Conservation (phyloP, 2,329 filamentous ascomycete genomes). For the Aspergillus clavatus region DNA sequence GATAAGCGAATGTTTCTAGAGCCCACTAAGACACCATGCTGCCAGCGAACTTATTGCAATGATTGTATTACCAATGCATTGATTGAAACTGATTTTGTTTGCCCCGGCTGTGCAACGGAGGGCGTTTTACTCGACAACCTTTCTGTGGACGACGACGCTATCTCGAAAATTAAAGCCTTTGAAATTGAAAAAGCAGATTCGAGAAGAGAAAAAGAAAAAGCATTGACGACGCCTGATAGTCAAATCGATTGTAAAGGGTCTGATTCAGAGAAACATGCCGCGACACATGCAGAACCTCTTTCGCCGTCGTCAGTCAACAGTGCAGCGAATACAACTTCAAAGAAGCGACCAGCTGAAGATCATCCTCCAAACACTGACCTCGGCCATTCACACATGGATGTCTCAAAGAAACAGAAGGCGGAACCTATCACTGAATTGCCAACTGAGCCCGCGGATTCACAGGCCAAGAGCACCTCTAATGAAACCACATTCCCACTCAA, state of each 20-base stretch:
- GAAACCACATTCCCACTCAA: constrained; percentile 25
- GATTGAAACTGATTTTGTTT: constrained; percentile 96
- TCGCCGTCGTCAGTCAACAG: constrained; percentile 30
- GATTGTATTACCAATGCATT: constrained; percentile 99
- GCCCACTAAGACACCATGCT: constrained; percentile 98
- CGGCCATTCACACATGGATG: constrained; percentile 38
- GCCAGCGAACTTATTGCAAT: constrained; percentile 97
- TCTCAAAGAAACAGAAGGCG: constrained; percentile 44
- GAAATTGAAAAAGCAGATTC: constrained; percentile 49
- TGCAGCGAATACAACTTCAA: constrained; percentile 45
- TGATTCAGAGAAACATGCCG: constrained; percentile 9
- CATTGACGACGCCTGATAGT: constrained; percentile 24
- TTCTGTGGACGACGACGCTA: constrained; percentile 71
- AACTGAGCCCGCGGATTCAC: constrained; percentile 7
- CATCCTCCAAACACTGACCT: constrained; percentile 51
- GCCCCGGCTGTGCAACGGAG: constrained; percentile 84
- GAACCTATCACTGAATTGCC: constrained; percentile 27
- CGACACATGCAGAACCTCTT: constrained; percentile 19
- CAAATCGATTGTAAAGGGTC: constrained; percentile 16
- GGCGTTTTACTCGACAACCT: constrained; percentile 92
- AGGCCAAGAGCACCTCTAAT: constrained; percentile 14
- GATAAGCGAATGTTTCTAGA: constrained; percentile 98
- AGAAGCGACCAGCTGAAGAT: constrained; percentile 80
- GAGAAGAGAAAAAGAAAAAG: constrained; percentile 41
- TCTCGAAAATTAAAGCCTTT: constrained; percentile 73